Evolutionary conservation across 148 eudicot species (phyloP).

Genomic region (Rhododendron williamsianum): DNA sequence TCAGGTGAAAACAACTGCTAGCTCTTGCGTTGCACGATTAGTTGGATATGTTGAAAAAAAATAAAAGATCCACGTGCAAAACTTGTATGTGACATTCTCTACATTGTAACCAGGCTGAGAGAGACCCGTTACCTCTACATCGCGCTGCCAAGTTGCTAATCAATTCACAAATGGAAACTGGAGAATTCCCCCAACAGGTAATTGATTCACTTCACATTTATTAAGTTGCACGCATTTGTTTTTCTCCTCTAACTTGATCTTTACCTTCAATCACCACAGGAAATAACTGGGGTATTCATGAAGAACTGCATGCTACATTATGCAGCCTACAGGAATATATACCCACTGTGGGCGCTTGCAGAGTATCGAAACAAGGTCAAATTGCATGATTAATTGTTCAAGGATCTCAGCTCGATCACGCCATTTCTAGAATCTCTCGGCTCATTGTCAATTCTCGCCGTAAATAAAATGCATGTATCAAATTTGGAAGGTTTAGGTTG

Average conservation of each 20-base stretch:
- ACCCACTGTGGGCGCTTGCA: slow-evolving; percentile 38
- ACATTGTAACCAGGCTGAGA: slow-evolving; percentile 17
- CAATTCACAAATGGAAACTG: slow-evolving; percentile 36
- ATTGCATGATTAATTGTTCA: not conserved
- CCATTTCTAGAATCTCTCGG: not conserved
- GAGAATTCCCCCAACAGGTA: slow-evolving; percentile 50
- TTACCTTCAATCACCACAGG: slow-evolving; percentile 15
- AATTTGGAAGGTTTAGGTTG: not conserved
- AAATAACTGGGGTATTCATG: slow-evolving; percentile 37
- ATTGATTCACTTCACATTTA: not conserved
- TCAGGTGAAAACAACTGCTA: slow-evolving; percentile 12
- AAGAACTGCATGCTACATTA: slow-evolving; percentile 41
- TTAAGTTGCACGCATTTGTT: no score
- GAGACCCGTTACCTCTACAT: slow-evolving; percentile 40
- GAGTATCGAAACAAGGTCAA: slow-evolving; percentile 25
- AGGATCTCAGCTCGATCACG: not conserved
- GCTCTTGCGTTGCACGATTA: not conserved
- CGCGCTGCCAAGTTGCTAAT: slow-evolving; percentile 35
- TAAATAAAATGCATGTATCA: not conserved
- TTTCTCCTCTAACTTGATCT: not conserved
- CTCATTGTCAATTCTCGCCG: not conserved
- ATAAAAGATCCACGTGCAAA: not conserved
- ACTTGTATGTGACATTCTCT: not conserved
- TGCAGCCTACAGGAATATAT: slow-evolving; percentile 35
- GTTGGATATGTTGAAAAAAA: not conserved